Evolutionary conservation across 768 basidiomycete genomes (phyloP).

Genomic region (Epithele typhae): DNA sequence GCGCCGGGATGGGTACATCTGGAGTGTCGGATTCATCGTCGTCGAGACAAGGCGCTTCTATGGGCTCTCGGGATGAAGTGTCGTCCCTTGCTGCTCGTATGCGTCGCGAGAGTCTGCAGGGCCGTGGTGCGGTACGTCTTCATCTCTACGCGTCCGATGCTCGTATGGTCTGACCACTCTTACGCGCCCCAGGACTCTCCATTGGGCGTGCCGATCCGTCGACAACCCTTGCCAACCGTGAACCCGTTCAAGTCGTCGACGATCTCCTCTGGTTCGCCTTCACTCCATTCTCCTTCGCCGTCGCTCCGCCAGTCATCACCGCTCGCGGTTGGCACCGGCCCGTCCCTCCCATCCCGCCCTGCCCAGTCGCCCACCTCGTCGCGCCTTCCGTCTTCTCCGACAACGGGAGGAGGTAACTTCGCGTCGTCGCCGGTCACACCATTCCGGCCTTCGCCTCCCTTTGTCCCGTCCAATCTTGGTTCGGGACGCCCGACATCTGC

Average conservation of each 20-base stretch:
- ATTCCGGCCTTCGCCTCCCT: constrained; percentile 36
- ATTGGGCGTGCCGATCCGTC: constrained; percentile 41
- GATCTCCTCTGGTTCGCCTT: constrained; percentile 45
- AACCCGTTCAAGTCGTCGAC: constrained; percentile 50
- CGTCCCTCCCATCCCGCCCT: constrained; percentile 33
- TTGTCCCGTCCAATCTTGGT: constrained; percentile 38
- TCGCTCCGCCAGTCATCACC: constrained; percentile 46
- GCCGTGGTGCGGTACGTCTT: constrained; percentile 26
- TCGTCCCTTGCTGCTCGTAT: constrained; percentile 39
- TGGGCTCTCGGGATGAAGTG: constrained; percentile 35
- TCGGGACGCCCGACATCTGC: constrained; percentile 36
- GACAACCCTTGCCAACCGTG: constrained; percentile 36
- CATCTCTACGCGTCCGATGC: not conserved
- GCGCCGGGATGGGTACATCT: constrained; percentile 29
- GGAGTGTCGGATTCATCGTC: constrained; percentile 39
- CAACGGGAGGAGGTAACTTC: constrained; percentile 19
- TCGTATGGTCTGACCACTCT: too few relatives aligned
- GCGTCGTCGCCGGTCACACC: constrained; percentile 29
- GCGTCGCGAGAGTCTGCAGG: constrained; percentile 45
- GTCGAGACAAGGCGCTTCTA: constrained; percentile 31
- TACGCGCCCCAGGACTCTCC: constrained; percentile 18
- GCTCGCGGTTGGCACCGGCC: constrained; percentile 28
- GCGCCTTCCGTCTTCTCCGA: constrained; percentile 37
- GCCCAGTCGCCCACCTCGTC: constrained; percentile 38
- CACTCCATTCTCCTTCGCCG: constrained; percentile 44